These are phyloP conservation scores for Blastocystis sp. DNA, from an alignment of 352 stramenopile genomes.

Conservation along the genomic window DNA sequence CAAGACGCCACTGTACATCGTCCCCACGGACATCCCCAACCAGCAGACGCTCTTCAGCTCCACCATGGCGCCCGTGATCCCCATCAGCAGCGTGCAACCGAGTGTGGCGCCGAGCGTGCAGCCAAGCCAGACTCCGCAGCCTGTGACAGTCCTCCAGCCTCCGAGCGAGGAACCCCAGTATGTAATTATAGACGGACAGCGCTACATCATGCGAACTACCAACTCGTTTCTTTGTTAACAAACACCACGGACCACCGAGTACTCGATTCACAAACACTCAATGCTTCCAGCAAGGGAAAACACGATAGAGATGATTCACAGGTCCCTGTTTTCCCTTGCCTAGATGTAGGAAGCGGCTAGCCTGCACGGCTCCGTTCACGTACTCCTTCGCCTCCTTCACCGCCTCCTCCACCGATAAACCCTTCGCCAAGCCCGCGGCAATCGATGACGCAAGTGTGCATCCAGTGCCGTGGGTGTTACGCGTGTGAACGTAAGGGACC, in stretches of 20 bases:
- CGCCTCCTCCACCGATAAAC: conserved; percentile 41
- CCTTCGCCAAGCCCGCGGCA: conserved; percentile 71
- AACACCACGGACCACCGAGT: no score
- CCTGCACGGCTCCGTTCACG: conserved; percentile 49
- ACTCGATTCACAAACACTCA: no score
- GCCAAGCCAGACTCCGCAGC: neutral
- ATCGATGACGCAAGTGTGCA: conserved; percentile 82
- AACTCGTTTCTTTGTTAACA: neutral
- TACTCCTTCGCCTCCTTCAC: conserved; percentile 60
- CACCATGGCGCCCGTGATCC: conserved; percentile 38
- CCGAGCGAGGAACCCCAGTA: neutral
- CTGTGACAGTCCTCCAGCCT: neutral
- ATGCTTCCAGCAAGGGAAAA: conserved; percentile 48
- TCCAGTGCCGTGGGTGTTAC: conserved; percentile 77
- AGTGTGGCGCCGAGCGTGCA: no score
- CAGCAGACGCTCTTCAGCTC: conserved; percentile 31
- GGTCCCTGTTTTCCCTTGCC: conserved; percentile 57
- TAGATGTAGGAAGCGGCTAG: conserved; percentile 24
- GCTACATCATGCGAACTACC: conserved; percentile 15
- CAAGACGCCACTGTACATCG: conserved; percentile 47
- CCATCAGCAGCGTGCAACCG: neutral
- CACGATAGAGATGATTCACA: conserved; percentile 57
- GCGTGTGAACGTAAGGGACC: conserved; percentile 61
- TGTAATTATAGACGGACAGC: conserved; percentile 32
- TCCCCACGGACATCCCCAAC: conserved; percentile 46